Evolutionary conservation across 257 asterid genomes (phyloP), one percentile per base, ranked within the genome.

Genomic region (Perilla frutescens): DNA sequence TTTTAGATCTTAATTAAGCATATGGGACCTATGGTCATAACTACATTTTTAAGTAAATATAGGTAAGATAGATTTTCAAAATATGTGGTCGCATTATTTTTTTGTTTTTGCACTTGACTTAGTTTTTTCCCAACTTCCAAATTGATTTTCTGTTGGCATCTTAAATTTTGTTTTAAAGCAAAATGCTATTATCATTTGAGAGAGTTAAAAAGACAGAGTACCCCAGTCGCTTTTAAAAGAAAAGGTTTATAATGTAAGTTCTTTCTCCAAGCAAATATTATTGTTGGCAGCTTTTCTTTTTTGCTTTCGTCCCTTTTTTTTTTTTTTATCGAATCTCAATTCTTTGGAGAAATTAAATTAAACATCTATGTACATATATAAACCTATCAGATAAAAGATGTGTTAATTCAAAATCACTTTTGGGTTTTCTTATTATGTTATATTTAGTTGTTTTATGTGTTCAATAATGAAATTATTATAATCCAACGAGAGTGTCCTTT

Each of bases 171-270:
- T 65, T 64, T 63, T 13, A 15, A 6, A 7, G 60, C 29, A 69
- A 50, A 9, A 6, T 70, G 8, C 29, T 7, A 9, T 43, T 66
- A 10, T 40, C 43, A 68, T 58, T 78, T n/a, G 10, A 53, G 29
- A 11, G 29, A 51, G 8, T 9, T 8, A 50, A 26, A 62, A 41
- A 51, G 43, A 67, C n/a, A 58, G 47, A 62, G 71, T 48, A 14
- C 32, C 6, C 44, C 3, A 3, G 26, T 55, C 3, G 60, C 77
- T 44, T 60, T 80, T 51, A 51, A 80, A 61, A 75, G 77, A 43
- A 43, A 79, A 71, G 60, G 77, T 44, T 50, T n/a, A 71, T 40
- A 36, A 1, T 20, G 13, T 37, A 26, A 53, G 9, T 60, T 14
- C 59, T 66, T 6, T 61, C 44, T 73, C 72, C 41, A 3, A 62